Evolutionary conservation across 306 rosid genomes (phyloP).

Genomic region (Lathyrus tuberosus): DNA sequence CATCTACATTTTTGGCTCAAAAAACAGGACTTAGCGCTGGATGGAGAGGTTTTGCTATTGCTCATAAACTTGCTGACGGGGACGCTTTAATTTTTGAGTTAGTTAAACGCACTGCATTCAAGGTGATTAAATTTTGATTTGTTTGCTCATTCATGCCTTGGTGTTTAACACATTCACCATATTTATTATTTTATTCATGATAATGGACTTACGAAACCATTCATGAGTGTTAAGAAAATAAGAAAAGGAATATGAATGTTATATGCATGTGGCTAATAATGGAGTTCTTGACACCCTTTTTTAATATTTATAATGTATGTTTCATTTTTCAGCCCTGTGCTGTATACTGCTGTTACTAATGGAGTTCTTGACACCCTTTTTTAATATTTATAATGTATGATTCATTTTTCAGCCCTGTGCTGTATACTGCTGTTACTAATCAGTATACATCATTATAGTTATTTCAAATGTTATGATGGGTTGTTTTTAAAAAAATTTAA

Average conservation of each 20-base stretch:
- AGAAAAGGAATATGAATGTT: background rate
- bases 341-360: slow-evolving; percentile 3
- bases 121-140: slow-evolving; percentile 56
- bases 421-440: too few relatives aligned
- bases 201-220: background rate
- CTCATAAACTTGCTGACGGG: slow-evolving; percentile 76
- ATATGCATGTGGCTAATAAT: slow-evolving; percentile 7
- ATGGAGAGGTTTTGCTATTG: slow-evolving; percentile 79
- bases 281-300: background rate
- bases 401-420: too few relatives aligned
- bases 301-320: background rate
- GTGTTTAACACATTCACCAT: slow-evolving; percentile 17
- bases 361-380: too few relatives aligned
- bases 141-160: slow-evolving; percentile 20
- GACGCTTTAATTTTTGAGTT: slow-evolving; percentile 80
- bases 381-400: too few relatives aligned
- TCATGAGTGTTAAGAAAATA: slow-evolving; percentile 19
- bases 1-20: slow-evolving; percentile 55
- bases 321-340: slow-evolving; percentile 28
- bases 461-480: background rate
- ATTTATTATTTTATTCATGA: background rate
- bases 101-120: slow-evolving; percentile 56
- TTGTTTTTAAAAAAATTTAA: background rate
- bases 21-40: slow-evolving; percentile 78
- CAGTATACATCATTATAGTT: background rate